Evolutionary conservation across 352 stramenopile genomes (phyloP), one percentile per base, ranked within the genome.

Genomic region (Pythium dissimile): DNA sequence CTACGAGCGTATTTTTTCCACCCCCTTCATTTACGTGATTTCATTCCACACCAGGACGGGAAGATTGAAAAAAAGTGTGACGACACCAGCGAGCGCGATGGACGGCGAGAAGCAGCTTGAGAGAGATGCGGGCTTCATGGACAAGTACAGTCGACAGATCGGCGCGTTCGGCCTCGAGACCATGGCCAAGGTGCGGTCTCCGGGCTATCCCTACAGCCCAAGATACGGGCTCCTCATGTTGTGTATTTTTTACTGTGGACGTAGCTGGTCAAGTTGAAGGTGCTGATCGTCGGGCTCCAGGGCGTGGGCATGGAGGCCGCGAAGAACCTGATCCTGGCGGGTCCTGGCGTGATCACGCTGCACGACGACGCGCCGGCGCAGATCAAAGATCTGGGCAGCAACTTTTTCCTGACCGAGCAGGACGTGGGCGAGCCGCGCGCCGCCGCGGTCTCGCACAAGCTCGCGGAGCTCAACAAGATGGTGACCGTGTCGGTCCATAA

Each of bases 131-230:
- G 79, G 73, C 48, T 97, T 97, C 67, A 97, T 96, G 87, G 87
- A 97, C 80, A 96, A 96, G 71, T 97, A 96, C 80, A 96, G 84
- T 43, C 80, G 89, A 37, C 89, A 97, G 70, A 97, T 97, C 68
- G 89, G 88, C 63, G 88, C 89, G 26, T 97, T 95, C 59, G 89
- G 89, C 5, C 69, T 96, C 58, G 88, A 97, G 67, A 94, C 87
- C 32, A 96, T 96, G 85, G 88, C 84, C 54, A 97, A 97, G 75
- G 81, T 95, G 35, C 62, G 60, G 38, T 28, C 37, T 53, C 54
- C 12, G 9, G 13, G 7, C 28, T 18, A 42, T 21, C 11, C 34
- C 1, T 64, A n/a, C 45, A 51, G 24, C 16, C 31, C 58, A 61
- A 58, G 39, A 48, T 51, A 59, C 32, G 37, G 30, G 26, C 37